These are phyloP conservation scores for Helotiales sp. DNA, from an alignment of 2,329 filamentous ascomycete species.

Conservation along the genomic window DNA sequence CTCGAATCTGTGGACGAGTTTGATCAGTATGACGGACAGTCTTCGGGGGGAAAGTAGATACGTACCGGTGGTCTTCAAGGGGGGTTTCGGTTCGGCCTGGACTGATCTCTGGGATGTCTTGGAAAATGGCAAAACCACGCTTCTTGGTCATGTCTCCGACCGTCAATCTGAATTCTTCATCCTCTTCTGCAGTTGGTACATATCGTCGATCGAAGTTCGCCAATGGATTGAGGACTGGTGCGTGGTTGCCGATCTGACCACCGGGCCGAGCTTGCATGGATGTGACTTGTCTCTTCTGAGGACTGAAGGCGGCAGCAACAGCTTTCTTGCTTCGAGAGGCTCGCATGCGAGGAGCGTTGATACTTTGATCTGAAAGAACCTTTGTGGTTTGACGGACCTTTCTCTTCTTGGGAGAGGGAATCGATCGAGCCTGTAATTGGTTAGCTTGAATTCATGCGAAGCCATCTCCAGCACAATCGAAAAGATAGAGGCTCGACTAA, in stretches of 20 bases:
- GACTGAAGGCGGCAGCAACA: conserved; percentile 15
- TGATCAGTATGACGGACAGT: conserved; percentile 6
- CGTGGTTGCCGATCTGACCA: conserved; percentile 21
- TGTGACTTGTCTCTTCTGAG: conserved; percentile 28
- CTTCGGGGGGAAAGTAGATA: not conserved
- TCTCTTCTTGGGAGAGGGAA: conserved; percentile 40
- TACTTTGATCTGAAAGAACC: conserved; percentile 31
- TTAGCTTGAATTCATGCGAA: conserved; percentile 17
- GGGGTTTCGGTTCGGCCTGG: conserved; percentile 42
- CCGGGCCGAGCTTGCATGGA: conserved; percentile 19
- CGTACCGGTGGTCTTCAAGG: conserved; percentile 41
- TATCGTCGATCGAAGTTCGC: conserved; percentile 26
- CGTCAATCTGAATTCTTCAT: conserved; percentile 42
- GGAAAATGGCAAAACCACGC: conserved; percentile 38
- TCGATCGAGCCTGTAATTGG: conserved; percentile 18
- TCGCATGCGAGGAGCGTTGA: conserved; percentile 37
- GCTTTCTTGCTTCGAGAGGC: conserved; percentile 27
- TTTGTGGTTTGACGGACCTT: conserved; percentile 33
- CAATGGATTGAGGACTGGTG: conserved; percentile 35
- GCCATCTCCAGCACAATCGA: not conserved
- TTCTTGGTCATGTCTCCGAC: conserved; percentile 39
- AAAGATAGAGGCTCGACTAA: not conserved
- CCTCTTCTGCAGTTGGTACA: conserved; percentile 38
- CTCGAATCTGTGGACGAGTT: conserved; percentile 33
- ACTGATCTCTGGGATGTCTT: conserved; percentile 39